These are phyloP conservation scores for Daedaleopsis sinensis DNA, from an alignment of 768 basidiomycete genomes.

Conservation along the genomic window DNA sequence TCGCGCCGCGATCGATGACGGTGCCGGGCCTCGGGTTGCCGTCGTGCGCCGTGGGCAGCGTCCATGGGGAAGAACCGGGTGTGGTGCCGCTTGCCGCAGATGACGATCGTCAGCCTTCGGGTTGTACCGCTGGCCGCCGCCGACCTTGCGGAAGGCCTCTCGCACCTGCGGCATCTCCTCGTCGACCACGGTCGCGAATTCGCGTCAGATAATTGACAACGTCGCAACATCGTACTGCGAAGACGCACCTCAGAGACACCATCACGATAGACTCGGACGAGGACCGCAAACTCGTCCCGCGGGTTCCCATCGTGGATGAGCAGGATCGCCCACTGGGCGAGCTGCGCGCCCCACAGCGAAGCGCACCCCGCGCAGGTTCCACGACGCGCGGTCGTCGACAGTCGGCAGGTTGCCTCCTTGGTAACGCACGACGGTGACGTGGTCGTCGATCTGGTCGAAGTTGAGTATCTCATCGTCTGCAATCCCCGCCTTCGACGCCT, in stretches of 20 bases:
- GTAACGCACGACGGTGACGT: slow-evolving; percentile 68
- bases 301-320: slow-evolving; percentile 53
- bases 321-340: slow-evolving; percentile 69
- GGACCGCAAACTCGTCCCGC: slow-evolving; percentile 58
- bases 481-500: slow-evolving; percentile 29
- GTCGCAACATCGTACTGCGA: no score
- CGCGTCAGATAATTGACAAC: no score
- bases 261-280: slow-evolving; percentile 76
- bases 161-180: slow-evolving; percentile 66
- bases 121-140: slow-evolving; percentile 48
- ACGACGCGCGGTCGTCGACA: slow-evolving; percentile 55
- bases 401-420: slow-evolving; percentile 40
- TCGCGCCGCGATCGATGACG: slow-evolving; percentile 78
- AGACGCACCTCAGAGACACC: slow-evolving; percentile 73
- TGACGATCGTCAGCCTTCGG: slow-evolving; percentile 71
- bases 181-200: slow-evolving; percentile 62
- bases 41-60: slow-evolving; percentile 54
- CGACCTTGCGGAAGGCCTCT: slow-evolving; percentile 58
- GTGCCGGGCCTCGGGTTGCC: slow-evolving; percentile 84
- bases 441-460: slow-evolving; percentile 44
- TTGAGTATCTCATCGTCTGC: slow-evolving; percentile 31
- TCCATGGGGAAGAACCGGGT: slow-evolving; percentile 63
- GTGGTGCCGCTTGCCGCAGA: slow-evolving; percentile 78
- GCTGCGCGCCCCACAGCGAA: slow-evolving; percentile 60
- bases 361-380: slow-evolving; percentile 77